Conservation (phyloP, 257 asterid species). For the Nicotiana undulata region DNA sequence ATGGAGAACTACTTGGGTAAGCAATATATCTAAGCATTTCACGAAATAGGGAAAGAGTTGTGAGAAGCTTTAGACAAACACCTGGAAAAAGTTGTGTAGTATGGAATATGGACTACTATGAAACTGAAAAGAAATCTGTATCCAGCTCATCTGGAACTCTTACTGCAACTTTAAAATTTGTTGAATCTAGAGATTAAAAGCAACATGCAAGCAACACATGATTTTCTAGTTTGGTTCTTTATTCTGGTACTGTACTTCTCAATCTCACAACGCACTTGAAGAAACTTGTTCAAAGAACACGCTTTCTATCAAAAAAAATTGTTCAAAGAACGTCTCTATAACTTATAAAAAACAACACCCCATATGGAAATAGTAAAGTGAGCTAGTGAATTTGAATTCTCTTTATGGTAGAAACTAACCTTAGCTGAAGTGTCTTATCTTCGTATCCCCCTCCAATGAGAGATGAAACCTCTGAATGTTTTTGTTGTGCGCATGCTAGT, state of each 20-base stretch:
- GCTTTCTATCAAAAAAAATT: not conserved
- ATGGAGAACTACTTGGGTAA: not conserved
- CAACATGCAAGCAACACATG: not conserved
- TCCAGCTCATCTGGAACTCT: not conserved
- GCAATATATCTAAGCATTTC: not conserved
- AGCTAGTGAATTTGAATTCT: not conserved
- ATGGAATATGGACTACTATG: not conserved
- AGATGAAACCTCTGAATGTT: constrained; percentile 21
- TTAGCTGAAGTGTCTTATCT: constrained; percentile 54
- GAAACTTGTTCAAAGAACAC: not conserved
- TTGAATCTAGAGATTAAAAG: not conserved
- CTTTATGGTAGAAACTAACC: constrained; percentile 29
- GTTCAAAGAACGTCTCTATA: not conserved
- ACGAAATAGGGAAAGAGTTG: not conserved
- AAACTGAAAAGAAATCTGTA: not conserved
- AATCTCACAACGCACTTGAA: not conserved
- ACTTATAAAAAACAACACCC: not conserved
- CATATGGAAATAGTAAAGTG: not conserved
- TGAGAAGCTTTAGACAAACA: not conserved
- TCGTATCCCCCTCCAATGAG: constrained; percentile 37
- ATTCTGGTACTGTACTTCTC: not conserved
- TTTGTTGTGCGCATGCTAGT: constrained; percentile 23
- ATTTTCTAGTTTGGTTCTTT: not conserved
- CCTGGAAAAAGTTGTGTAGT: not conserved
- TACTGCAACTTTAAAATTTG: not conserved